Base-by-base conservation (phyloP, 2,329 filamentous ascomycete genomes). In the Fusarium sp. region DNA sequence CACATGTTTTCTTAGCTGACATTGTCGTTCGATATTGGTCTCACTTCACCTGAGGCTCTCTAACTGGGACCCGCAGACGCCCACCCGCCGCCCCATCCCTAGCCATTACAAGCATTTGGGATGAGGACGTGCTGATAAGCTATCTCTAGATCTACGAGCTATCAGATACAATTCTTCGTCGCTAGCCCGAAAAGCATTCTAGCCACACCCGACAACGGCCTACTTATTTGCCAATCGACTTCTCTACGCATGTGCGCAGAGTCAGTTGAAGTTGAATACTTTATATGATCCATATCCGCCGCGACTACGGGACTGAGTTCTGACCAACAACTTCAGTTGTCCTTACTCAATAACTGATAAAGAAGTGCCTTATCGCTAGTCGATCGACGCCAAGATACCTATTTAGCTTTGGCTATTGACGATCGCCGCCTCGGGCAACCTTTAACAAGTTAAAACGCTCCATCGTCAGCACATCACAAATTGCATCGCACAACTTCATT, bases 71-170 rank as follows among this genome's bases (percentile, higher is more conserved):
- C 72, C 72, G 67, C 71, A 69, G 48, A 61, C 57, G 54, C 54
- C 67, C 69, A 65, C 65, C 56, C 46, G 46, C 42, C 20, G 26
- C 48, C 63, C 67, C 49, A 24, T 49, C 56, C 45, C 33, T 44
- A 46, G 28, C 71, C 61, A 71, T 58, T 75, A 45, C 61, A 61
- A 69, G 38, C 58, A 46, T 45, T 50, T 33, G 46, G 45, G 56
- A 58, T 72, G 38, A 55, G 52, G 36, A 55, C 55, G 43, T 48
- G 38, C 69, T 74, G 73, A 75, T 75, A 75, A 75, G 73, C 71
- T 74, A 74, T 74, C 73, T 75, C 42, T 56, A 31, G 58, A 58
- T 65, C 60, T 63, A 72, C 28, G 51, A 65, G 49, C 58, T 72
- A 66, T 71, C 69, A 68, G 49, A 55, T 46, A 53, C 52, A 46